phyloP scores from a whole-genome alignment of 257 asterid species.

The Pogostemon cablin region DNA sequence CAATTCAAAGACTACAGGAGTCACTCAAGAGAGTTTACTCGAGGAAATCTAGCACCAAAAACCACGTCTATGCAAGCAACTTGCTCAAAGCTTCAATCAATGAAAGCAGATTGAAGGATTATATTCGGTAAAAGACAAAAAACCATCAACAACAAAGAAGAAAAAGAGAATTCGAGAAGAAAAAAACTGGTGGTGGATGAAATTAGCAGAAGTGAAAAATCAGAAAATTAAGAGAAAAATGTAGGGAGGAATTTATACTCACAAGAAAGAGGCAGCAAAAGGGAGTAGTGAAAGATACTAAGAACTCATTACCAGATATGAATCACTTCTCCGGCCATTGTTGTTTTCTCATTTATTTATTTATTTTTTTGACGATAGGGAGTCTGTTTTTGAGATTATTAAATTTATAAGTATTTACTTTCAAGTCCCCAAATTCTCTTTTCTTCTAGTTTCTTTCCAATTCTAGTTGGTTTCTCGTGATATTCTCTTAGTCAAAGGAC shows the following conservation, averaged over 20 bases:
- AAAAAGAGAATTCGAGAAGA: constrained; percentile 40
- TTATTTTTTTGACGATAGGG: not conserved
- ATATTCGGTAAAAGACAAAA: constrained; percentile 25
- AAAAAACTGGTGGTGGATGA: constrained; percentile 41
- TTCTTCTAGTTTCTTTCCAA: not conserved
- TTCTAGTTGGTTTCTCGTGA: not conserved
- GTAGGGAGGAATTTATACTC: constrained; percentile 19
- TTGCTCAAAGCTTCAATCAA: constrained; percentile 20
- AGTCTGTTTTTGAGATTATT: not conserved
- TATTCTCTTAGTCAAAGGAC: constrained; percentile 13
- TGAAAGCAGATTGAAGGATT: constrained; percentile 7
- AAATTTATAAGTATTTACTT: not conserved
- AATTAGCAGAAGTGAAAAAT: constrained; percentile 24
- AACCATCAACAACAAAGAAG: constrained; percentile 11
- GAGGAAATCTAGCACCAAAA: not conserved
- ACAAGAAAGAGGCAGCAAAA: not conserved
- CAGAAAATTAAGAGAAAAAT: constrained; percentile 28
- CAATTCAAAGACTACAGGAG: not conserved
- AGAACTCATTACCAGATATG: constrained; percentile 34
- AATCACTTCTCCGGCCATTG: constrained; percentile 30
- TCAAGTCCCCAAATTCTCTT: constrained; percentile 7
- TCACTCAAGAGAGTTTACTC: not conserved
- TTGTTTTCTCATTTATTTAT: not conserved
- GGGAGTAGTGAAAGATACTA: constrained; percentile 27
- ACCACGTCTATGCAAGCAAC: constrained; percentile 16